Evolutionary conservation across 2,329 filamentous ascomycete genomes (phyloP), one percentile per base, ranked within the genome.

Genomic region (Cyclaneusma minus): DNA sequence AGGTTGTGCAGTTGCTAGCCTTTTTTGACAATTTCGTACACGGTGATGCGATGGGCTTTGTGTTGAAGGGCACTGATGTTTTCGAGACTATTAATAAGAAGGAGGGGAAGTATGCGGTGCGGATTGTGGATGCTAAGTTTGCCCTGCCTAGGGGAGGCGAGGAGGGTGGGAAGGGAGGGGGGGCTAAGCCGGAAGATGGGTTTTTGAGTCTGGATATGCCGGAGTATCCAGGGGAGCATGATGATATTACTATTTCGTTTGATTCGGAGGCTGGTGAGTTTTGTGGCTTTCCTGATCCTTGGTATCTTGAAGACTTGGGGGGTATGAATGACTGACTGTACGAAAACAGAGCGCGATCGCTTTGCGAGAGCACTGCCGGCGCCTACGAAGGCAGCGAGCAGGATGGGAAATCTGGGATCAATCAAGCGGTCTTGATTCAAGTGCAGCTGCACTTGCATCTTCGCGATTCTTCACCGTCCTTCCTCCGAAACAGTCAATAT

Each of bases 1-100:
- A 72, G 42, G 66, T 78, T 9, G 52, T 79, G 13, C 82, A 92
- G 48, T 56, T 94, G 16, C 55, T 91, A 13, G 83, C 75, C 3
- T 94, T 92, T 54, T 89, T 93, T 48, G 75, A 83, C 36, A 79
- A 85, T 32, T 93, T 92, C 50, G 70, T 68, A 22, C 80, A 92
- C 41, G 83, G 84, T 3, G 73, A 82, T 38, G 82, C 80, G 45
- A 83, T 94, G 78, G 84, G 82, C 39, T 91, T 93, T 47, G 64
- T 77, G 16, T 63, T 94, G 32, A 87, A 85, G 50, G 70, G 72
- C 6, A 91, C 81, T 1, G 85, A 93, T 45, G 64, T 74, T 1
- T 87, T 85, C 41, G 84, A 93, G 52, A 66, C 54, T 20, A 69
- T 76, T 38, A 58, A 57, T 31, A 62, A 65, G 23, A 63, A 65